Evolutionary conservation across 2,329 filamentous ascomycete genomes (phyloP), one percentile per base, ranked within the genome.

Genomic region (Verticillium zaregamsianum): DNA sequence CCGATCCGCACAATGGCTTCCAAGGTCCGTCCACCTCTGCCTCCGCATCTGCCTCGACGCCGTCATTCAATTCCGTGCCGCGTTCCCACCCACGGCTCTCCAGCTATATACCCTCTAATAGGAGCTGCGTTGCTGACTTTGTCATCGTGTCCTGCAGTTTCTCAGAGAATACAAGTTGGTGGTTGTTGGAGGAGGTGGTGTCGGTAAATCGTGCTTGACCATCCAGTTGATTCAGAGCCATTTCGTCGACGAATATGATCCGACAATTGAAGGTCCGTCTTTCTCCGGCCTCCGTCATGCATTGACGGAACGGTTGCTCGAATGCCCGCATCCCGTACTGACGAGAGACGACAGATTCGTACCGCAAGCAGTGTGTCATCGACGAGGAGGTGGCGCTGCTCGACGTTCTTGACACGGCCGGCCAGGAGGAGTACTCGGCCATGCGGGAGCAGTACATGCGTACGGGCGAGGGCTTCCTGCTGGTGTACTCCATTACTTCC

Each of bases 391-490:
- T 97, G 68, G 95, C 95, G 59, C 86, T 99, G 64, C 90, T 99
- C 77, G 95, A 99, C 78, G 95, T 99, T 66, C 89, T 98, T 76
- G 95, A 99, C 79, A 99, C 95, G 60, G 95, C 95, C 66, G 95
- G 95, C 64, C 95, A 99, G 79, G 95, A 99, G 80, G 95, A 99
- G 81, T 99, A 98, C 83, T 97, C 93, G 62, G 95, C 95, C 60
- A 98, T 99, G 95, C 87, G 95, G 74, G 95, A 99, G 82, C 95
- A 98, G 81, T 99, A 98, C 85, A 99, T 99, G 94, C 90, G 95
- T 72, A 98, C 94, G 28, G 95, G 95, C 75, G 95, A 99, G 80
- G 95, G 95, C 60, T 99, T 99, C 80, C 82, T 99, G 73, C 88
- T 99, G 59, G 93, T 98, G 72, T 98, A 98, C 84, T 97, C 93